Evolutionary conservation across 2,329 filamentous ascomycete species (phyloP).

Genomic region (Colletotrichum karsti): DNA sequence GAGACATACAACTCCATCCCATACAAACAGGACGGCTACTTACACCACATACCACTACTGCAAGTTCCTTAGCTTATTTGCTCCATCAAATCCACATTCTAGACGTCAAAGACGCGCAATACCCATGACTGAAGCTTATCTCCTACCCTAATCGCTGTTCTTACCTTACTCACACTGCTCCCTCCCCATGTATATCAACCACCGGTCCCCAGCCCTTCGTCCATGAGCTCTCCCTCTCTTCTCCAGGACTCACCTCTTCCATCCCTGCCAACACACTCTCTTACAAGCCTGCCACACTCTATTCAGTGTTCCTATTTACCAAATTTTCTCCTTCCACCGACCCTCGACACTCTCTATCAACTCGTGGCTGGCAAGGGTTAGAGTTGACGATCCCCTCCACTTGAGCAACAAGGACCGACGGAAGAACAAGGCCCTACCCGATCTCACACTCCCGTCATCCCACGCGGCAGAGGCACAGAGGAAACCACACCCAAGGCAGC

Average conservation of each 20-base stretch:
- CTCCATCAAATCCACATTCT: slow-evolving; percentile 17
- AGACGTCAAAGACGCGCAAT: slow-evolving; percentile 22
- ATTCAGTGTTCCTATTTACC: not conserved
- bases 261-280: slow-evolving; percentile 14
- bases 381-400: not conserved
- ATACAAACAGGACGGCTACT: slow-evolving; percentile 11
- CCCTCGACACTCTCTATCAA: not conserved
- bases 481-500: not conserved
- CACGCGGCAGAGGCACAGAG: slow-evolving; percentile 10
- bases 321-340: not conserved
- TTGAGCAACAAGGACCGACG: not conserved
- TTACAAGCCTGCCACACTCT: not conserved
- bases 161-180: slow-evolving; percentile 4
- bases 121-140: slow-evolving; percentile 23
- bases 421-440: not conserved
- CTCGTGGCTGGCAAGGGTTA: not conserved
- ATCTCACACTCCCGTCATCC: slow-evolving; percentile 7
- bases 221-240: not conserved
- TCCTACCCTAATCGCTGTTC: slow-evolving; percentile 1
- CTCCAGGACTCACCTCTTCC: not conserved
- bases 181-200: slow-evolving; percentile 24
- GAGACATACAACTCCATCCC: not conserved
- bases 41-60: slow-evolving; percentile 8
- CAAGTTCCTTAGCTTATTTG: slow-evolving; percentile 11
- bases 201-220: not conserved